These are phyloP conservation scores for Xanthoconium stramineum DNA, from an alignment of 768 basidiomycete species.

Conservation along the genomic window DNA sequence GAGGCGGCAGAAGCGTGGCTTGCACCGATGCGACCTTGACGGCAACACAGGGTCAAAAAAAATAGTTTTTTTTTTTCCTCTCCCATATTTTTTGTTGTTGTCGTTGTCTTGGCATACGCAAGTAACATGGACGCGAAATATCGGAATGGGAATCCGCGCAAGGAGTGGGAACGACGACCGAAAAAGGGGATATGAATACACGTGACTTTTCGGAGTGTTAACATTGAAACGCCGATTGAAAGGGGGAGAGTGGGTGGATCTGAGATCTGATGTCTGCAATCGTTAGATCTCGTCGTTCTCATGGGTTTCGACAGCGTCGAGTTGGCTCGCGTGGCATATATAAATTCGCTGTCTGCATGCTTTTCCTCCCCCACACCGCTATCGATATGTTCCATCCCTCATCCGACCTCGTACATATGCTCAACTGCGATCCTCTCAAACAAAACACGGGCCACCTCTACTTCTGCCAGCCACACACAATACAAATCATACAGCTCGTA, in stretches of 20 bases:
- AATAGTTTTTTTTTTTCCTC: neutral
- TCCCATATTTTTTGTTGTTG: too few relatives aligned
- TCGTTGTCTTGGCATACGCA: neutral
- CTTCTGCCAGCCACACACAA: slow-evolving; percentile 46
- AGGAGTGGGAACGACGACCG: slow-evolving; percentile 9
- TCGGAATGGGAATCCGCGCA: slow-evolving; percentile 16
- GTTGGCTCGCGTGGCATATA: slow-evolving; percentile 29
- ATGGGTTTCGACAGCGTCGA: slow-evolving; percentile 5
- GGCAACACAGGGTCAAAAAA: slow-evolving; percentile 12
- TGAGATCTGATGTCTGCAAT: slow-evolving; percentile 22
- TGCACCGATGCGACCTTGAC: slow-evolving; percentile 83
- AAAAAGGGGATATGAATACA: slow-evolving; percentile 21
- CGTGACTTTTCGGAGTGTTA: slow-evolving; percentile 15
- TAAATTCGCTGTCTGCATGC: neutral
- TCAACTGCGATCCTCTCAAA: slow-evolving; percentile 35
- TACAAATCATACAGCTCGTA: slow-evolving; percentile 73
- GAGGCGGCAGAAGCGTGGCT: slow-evolving; percentile 95
- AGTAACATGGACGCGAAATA: neutral
- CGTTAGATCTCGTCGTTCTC: too few relatives aligned
- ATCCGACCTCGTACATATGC: slow-evolving; percentile 20
- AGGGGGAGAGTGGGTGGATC: slow-evolving; percentile 9
- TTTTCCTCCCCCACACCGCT: slow-evolving; percentile 13
- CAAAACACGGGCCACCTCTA: slow-evolving; percentile 41
- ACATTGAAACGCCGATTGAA: neutral
- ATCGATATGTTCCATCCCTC: slow-evolving; percentile 26